Base-by-base conservation (phyloP, 495 filamentous ascomycete genomes). In the Glarea lozoyensis region DNA sequence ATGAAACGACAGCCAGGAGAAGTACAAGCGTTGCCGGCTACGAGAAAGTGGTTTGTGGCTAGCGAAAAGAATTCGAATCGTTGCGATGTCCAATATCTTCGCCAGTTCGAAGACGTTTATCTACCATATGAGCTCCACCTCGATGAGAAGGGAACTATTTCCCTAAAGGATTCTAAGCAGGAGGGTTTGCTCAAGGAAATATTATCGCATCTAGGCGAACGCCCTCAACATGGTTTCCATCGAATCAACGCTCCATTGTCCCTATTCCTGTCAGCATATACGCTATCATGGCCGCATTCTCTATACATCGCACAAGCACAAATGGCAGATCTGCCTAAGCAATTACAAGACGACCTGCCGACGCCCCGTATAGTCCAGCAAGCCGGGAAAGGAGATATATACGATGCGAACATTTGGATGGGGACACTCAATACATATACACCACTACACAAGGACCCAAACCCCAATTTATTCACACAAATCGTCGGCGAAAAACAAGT, bases 391-490 rank as follows among this genome's bases (percentile, higher is more conserved):
- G 79, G 81, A 30, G 89, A 96, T 61, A 62, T 96, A 10, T 97
- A 98, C 55, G 75, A 77, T 50, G 78, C 80, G 10, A 90, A 81
- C 55, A 61, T 98, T 18, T 98, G 92, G 92, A 70, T 97, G 4
- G 92, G 92, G 9, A 63, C 82, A 3, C 74, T 86, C 23, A 84
- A 86, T 1, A 96, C 89, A 0, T 84, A 82, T 54, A 97, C 92
- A 0, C 87, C 92, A 5, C 70, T 93, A 9, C 92, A 98, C 62
- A 71, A 80, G 16, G 92, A 98, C 55, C 92, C 92, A 0, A 98
- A 98, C 52, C 87, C 86, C 6, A 98, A 98, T 56, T 55, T 95
- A 0, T 94, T 97, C 59, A 75, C 85, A 27, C 92, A 98, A 60
- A 59, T 98, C 13, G 74, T 76, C 4, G 78, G 88, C 3, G 59